Base-by-base conservation (phyloP, 345 rosid species). In the Gossypium ekmanianum region DNA sequence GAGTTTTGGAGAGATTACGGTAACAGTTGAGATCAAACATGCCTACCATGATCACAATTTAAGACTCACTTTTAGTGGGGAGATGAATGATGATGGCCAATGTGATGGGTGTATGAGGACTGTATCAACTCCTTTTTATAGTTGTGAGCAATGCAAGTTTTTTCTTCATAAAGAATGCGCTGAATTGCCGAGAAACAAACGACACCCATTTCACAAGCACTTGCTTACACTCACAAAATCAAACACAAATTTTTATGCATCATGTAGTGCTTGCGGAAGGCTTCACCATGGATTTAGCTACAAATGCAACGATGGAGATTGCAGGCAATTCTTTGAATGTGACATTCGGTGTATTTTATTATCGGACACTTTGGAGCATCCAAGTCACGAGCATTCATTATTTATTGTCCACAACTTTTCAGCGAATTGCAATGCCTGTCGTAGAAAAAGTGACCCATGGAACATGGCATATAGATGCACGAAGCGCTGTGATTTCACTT, bases 51-150 rank as follows among this genome's bases (percentile, higher is more conserved):
- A 22, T 58, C 62, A 56, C 0, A 22, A 22, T 58, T 58, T 58
- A 58, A 58, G 11, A 18, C 26, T 22, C 34, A 22, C 14, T 58
- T 58, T 22, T 22, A 58, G 11, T 11, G 16, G 58, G 16, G 55
- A 75, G 3, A 18, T 56, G 29, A 10, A 73, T 11, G 56, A 17
- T 20, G 67, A 55, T 1, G 48, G 41, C 41, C 13, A 2, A 8
- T 81, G 82, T 34, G 68, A 68, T 43, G 77, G 77, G 39, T 78
- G 84, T 61, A 29, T 70, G 39, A 52, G 45, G 34, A 18, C 77
- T 27, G 9, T 75, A 8, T 72, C 74, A 22, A 58, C 22, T 44
- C 27, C 52, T 45, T 34, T 34, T 34, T 81, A 75, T 58, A 27
- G 1, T 41, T 75, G 81, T 44, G 52, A 71, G 29, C 51, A 73